These are phyloP conservation scores for Chloranthus sessilifolius DNA, from an alignment of 164 flowering plant species.

Conservation along the genomic window DNA sequence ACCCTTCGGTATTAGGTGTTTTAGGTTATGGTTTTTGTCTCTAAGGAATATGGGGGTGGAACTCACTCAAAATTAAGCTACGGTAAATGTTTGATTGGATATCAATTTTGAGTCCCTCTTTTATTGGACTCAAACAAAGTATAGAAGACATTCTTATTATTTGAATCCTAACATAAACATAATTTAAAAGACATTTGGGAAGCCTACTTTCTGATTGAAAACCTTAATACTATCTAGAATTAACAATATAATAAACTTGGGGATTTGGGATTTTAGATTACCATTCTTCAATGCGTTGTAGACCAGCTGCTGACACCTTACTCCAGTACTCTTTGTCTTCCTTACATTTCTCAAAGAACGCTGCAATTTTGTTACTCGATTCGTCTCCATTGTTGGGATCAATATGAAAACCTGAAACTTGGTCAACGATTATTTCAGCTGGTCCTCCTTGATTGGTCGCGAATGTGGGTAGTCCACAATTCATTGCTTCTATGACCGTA, in stretches of 20 bases:
- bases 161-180: not conserved
- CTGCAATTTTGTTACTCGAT: constrained; percentile 73
- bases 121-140: too few relatives aligned
- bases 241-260: not conserved
- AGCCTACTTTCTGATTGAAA: not conserved
- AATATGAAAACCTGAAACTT: constrained; percentile 79
- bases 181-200: not conserved
- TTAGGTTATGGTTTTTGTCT: too few relatives aligned
- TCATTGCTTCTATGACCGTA: constrained; percentile 96
- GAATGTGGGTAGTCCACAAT: constrained; percentile 85
- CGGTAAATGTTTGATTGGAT: not conserved
- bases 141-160: too few relatives aligned
- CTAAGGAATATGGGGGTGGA: too few relatives aligned
- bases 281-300: constrained; percentile 80
- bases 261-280: constrained; percentile 16
- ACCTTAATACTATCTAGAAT: not conserved
- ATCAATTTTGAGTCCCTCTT: too few relatives aligned
- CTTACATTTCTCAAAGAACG: constrained; percentile 83
- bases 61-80: too few relatives aligned
- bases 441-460: constrained; percentile 98
- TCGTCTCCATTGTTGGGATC: constrained; percentile 84
- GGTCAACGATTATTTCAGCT: constrained; percentile 89
- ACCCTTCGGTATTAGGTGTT: too few relatives aligned
- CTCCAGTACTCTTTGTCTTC: constrained; percentile 59
- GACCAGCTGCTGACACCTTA: constrained; percentile 52